Evolutionary conservation across 2,329 filamentous ascomycete species (phyloP), one percentile per base, ranked within the genome.

Genomic region (Ceratocystis destructans): DNA sequence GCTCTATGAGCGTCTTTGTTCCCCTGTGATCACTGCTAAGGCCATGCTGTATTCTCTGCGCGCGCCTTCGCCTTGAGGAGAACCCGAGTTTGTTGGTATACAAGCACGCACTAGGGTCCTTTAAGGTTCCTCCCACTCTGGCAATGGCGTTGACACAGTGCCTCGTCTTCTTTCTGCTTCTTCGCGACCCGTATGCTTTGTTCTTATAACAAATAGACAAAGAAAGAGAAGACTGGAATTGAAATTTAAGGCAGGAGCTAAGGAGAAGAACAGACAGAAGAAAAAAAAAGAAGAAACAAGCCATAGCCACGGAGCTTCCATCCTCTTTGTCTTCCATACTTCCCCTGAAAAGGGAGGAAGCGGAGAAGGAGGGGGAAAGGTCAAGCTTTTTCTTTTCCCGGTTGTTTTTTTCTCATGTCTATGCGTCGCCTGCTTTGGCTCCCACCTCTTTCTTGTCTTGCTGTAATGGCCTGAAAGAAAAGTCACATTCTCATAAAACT

Each of bases 231-330:
- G 37, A 15, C 37, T 41, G 2, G 10, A 41, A 41, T 15, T 41
- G 37, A 41, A 41, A 41, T 41, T 41, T 15, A 41, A 37, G 17
- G 57, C 41, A 31, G 33, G 57, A 37, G 57, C 57, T 17, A 41
- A 22, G 59, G 6, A 20, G 17, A 48, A 22, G 17, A 22, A 48
- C 8, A 28, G 25, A 25, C 20, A 28, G 22, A 22, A 44, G 45
- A n/a, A 50, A 41, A 41, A 41, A 41, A 41, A 41, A 41, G 37
- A 41, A 41, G 37, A 15, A 50, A 64, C 62, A 61, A 63, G 65
- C 61, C 65, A 37, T 5, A 37, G 55, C 50, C 59, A 48, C 48
- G 17, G 45, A 62, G 22, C 33, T 41, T 33, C 20, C 41, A n/a
- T 25, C 31, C 61, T 62, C 33, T 62, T 20, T 62, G 25, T 62